phyloP scores from a whole-genome alignment of 257 asterid genomes.

The Solanum ahanhuiri region DNA sequence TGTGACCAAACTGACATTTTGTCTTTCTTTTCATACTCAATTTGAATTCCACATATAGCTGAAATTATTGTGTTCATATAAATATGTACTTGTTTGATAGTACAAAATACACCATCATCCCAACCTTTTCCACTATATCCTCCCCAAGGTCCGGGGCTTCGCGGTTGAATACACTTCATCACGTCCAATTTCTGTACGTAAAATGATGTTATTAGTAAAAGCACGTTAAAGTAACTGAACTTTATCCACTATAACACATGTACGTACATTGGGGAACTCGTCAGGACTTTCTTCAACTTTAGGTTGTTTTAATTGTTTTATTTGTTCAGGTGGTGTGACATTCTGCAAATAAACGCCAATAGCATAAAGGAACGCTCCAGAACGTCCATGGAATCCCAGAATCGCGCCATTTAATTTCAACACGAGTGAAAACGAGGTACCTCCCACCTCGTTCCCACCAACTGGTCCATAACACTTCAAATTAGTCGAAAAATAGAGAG shows the following conservation, averaged over 20 bases:
- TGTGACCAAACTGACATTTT: background rate
- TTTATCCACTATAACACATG: background rate
- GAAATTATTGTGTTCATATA: background rate
- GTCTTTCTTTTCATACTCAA: slow-evolving; percentile 1
- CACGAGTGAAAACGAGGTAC: background rate
- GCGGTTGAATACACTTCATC: background rate
- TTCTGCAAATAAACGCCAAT: background rate
- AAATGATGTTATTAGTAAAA: no score
- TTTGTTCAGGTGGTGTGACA: background rate
- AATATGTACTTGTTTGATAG: background rate
- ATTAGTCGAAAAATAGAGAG: background rate
- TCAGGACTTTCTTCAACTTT: background rate
- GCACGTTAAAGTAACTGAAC: background rate
- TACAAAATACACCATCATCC: slow-evolving; percentile 13
- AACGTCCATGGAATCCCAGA: slow-evolving; percentile 4
- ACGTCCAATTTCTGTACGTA: background rate
- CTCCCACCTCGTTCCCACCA: background rate
- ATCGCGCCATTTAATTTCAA: background rate
- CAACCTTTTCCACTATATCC: slow-evolving; percentile 3
- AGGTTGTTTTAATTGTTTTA: background rate
- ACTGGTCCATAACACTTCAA: background rate
- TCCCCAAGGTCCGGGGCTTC: slow-evolving; percentile 7
- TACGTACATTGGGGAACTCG: background rate
- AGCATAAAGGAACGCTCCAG: background rate
- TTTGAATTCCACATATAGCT: background rate